Evolutionary conservation across 192 early-diverging fungal species (phyloP), one percentile per base, ranked within the genome.

Genomic region (Coemansia sp.): DNA sequence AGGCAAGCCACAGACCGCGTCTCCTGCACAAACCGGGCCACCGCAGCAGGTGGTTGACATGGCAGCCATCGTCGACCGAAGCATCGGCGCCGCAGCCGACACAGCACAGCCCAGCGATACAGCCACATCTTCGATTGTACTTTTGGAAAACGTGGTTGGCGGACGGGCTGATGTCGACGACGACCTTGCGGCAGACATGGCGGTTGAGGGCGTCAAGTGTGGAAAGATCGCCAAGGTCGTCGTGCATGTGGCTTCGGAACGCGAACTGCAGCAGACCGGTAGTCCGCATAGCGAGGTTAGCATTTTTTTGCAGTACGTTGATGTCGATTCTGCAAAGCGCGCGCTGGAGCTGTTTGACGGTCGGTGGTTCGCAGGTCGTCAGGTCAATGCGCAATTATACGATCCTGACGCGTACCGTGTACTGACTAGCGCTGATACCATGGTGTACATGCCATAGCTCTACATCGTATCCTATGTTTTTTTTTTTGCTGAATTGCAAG

Each of bases 321-420:
- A 86, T 2, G 65, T 76, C 17, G 64, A 67, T 57, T 81, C 88
- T 5, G 75, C 80, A 9, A 28, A 45, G 8, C 43, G 18, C 8
- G 92, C 95, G 14, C 62, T 86, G 36, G 80, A 78, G 61, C 87
- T 88, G 39, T 79, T 96, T 41, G 85, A 94, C 64, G 89, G 89
- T 33, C 88, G 95, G 36, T 95, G 89, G 85, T 96, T 96, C 79
- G 93, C 90, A 39, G 93, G 94, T 8, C 85, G 90, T 53, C 88
- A 85, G 36, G 78, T 96, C 37, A 66, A 75, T 4, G 93, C 93
- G 2, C 66, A 78, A 8, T 80, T 89, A 35, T 90, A 81, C 61
- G 91, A 90, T 28, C 56, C 67, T 20, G 84, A 88, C 57, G 81
- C 75, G 34, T 92, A 70, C 61, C 76, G 77, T 68, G 64, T 74